Evolutionary conservation across 78 protist genomes (phyloP).

Genomic region (Dictyostelium brefeldianum): DNA sequence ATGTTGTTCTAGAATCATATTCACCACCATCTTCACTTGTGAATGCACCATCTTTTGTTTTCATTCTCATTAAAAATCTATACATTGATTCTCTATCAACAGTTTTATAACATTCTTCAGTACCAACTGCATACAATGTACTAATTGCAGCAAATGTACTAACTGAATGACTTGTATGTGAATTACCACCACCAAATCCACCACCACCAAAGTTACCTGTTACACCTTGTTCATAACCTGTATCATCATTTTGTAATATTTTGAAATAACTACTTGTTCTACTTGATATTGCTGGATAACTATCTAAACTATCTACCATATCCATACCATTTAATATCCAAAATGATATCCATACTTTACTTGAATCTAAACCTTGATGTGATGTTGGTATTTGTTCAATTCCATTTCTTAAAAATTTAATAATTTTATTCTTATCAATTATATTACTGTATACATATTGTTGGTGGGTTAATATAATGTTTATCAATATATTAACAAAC

Average conservation of each 20-base stretch:
- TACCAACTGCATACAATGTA: constrained; percentile 82
- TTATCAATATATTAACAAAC: no score
- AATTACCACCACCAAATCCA: constrained; percentile 89
- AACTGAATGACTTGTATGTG: constrained; percentile 95
- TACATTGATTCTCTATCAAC: constrained; percentile 84
- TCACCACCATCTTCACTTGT: constrained; percentile 95
- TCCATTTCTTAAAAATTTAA: neutral
- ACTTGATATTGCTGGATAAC: neutral
- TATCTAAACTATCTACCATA: constrained; percentile 80
- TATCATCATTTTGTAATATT: constrained; percentile 27
- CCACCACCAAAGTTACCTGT: constrained; percentile 35
- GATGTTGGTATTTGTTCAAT: constrained; percentile 16
- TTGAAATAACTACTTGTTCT: constrained; percentile 14
- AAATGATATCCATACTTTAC: constrained; percentile 93
- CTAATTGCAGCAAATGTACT: constrained; percentile 98
- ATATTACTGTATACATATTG: no score
- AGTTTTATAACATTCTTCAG: constrained; percentile 57
- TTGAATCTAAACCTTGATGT: constrained; percentile 59
- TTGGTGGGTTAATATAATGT: no score
- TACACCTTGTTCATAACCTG: neutral
- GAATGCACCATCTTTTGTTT: constrained; percentile 84
- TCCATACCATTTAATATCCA: constrained; percentile 95
- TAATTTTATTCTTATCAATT: neutral
- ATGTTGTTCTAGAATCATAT: constrained; percentile 87
- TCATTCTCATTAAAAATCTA: constrained; percentile 30